Percentiles rank a stretch among this genome's conserved stretches.
phyloP scores from a whole-genome alignment of 2,329 filamentous ascomycete genomes.

The Penicillium sp. region DNA sequence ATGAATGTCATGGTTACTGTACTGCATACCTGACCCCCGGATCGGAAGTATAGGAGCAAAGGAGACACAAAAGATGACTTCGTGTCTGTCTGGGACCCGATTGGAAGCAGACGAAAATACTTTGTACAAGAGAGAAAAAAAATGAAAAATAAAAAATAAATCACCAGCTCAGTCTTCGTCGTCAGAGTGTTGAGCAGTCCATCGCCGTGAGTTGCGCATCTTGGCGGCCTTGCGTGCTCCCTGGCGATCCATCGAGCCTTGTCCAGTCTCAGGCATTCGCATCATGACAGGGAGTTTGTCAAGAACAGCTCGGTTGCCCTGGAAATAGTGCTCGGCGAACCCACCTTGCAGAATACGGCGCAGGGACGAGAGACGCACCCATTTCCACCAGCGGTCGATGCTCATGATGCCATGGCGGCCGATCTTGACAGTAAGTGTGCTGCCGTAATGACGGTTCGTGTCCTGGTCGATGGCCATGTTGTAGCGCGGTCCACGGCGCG shows the following conservation, averaged over 20 bases:
- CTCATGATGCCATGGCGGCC: slow-evolving; percentile 57
- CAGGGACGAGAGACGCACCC: slow-evolving; percentile 61
- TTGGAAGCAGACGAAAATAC: too few species aligned
- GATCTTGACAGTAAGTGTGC: slow-evolving; percentile 60
- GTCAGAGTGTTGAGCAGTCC: slow-evolving; percentile 31
- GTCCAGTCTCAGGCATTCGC: slow-evolving; percentile 21
- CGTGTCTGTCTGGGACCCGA: too few species aligned
- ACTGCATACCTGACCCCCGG: too few species aligned
- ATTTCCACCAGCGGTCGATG: slow-evolving; percentile 73
- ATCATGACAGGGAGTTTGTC: slow-evolving; percentile 55
- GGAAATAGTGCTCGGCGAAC: slow-evolving; percentile 60
- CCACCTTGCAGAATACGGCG: slow-evolving; percentile 60
- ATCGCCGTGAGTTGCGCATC: slow-evolving; percentile 29
- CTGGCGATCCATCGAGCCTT: slow-evolving; percentile 24
- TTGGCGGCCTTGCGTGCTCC: slow-evolving; percentile 29
- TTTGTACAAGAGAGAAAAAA: neutral
- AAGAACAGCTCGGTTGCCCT: slow-evolving; percentile 60
- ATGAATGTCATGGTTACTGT: too few species aligned
- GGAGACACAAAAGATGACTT: too few species aligned
- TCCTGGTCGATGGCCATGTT: slow-evolving; percentile 62
- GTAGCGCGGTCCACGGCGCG: slow-evolving; percentile 64
- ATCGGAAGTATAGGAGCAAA: too few species aligned
- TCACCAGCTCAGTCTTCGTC: slow-evolving; percentile 22
- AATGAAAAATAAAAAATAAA: neutral
- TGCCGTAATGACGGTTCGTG: slow-evolving; percentile 59